phyloP scores from a whole-genome alignment of 192 early-diverging fungal genomes.

The Paraglomus brasilianum region DNA sequence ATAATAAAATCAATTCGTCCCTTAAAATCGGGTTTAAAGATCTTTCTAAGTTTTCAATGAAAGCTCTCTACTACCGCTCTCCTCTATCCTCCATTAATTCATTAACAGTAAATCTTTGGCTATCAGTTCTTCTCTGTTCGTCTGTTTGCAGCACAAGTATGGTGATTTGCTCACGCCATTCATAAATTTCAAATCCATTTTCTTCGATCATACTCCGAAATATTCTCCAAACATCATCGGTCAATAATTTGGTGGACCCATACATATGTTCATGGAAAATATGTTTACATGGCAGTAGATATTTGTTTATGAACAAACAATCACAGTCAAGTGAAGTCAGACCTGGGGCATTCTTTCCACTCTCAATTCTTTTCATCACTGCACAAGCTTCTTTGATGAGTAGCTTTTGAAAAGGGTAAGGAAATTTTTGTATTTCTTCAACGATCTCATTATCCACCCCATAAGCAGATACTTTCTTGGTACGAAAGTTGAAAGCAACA shows the following conservation, averaged over 20 bases:
- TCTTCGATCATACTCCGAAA: slow-evolving; percentile 29
- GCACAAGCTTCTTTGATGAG: slow-evolving; percentile 18
- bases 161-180: not conserved
- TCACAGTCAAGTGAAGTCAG: slow-evolving; percentile 12
- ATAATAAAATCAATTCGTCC: too few species aligned
- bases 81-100: slow-evolving; percentile 11
- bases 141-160: not conserved
- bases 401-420: slow-evolving; percentile 15
- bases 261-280: slow-evolving; percentile 22
- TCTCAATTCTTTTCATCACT: slow-evolving; percentile 8
- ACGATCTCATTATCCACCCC: slow-evolving; percentile 5
- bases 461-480: slow-evolving; percentile 25
- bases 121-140: slow-evolving; percentile 11
- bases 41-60: slow-evolving; percentile 10
- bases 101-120: slow-evolving; percentile 14
- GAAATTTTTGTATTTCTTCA: slow-evolving; percentile 20
- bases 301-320: slow-evolving; percentile 9
- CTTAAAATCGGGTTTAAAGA: too few species aligned
- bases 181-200: slow-evolving; percentile 27
- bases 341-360: slow-evolving; percentile 4
- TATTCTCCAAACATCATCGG: slow-evolving; percentile 8
- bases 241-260: slow-evolving; percentile 5
- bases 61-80: not conserved
- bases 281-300: slow-evolving; percentile 16
- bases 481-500: slow-evolving; percentile 16